phyloP scores from a whole-genome alignment of 2,329 filamentous ascomycete species.

The Trichocomaceae sp. region DNA sequence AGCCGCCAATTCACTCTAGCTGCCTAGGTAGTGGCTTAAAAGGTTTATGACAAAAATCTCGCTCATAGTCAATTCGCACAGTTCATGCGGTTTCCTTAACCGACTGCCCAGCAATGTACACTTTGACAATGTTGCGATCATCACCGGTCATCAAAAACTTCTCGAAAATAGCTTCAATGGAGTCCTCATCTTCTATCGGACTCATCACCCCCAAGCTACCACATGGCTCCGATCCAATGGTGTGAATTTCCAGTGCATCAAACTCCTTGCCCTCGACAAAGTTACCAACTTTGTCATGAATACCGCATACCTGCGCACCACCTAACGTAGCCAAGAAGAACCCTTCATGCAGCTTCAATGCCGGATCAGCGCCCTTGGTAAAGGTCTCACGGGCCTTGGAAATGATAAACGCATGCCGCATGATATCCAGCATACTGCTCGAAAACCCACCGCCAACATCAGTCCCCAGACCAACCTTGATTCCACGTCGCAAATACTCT shows the following conservation, averaged over 20 bases:
- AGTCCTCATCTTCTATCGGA: constrained; percentile 48
- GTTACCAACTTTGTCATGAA: constrained; percentile 50
- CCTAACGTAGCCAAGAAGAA: constrained; percentile 58
- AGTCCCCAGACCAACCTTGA: constrained; percentile 62
- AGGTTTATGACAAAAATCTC: background rate
- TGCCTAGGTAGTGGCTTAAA: no score
- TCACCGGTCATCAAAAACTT: constrained; percentile 63
- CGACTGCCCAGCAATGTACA: constrained; percentile 47
- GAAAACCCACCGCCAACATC: constrained; percentile 60
- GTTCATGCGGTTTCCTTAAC: constrained; percentile 21
- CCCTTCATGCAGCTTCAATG: constrained; percentile 46
- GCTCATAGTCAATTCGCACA: background rate
- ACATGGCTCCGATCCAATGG: constrained; percentile 21
- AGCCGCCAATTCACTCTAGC: no score
- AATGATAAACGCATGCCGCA: constrained; percentile 49
- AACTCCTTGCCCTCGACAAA: constrained; percentile 57
- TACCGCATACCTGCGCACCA: constrained; percentile 53
- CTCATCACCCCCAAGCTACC: constrained; percentile 43
- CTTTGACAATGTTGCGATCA: constrained; percentile 53
- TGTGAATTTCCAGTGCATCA: constrained; percentile 50
- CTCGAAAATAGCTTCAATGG: constrained; percentile 46
- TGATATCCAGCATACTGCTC: constrained; percentile 45
- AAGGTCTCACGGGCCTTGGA: constrained; percentile 32
- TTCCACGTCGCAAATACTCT: constrained; percentile 50
- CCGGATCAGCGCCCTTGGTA: constrained; percentile 36